A percentile compares a stretch with the other conserved stretches of the same genome.
Conservation (phyloP, 2,329 filamentous ascomycete species). For the Phialophora chinensis region DNA sequence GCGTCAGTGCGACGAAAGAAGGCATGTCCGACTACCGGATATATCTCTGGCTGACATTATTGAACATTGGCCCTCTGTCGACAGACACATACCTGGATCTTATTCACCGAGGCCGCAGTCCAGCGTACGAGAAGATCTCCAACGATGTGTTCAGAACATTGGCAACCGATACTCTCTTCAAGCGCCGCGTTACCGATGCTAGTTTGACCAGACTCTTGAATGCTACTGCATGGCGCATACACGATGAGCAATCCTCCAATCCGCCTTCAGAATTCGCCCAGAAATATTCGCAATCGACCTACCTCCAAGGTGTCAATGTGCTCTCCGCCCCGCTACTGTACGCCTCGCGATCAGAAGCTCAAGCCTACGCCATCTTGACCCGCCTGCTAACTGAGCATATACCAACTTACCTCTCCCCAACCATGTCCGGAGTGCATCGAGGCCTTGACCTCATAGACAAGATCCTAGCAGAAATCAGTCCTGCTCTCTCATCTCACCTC, state of each 20-base stretch:
- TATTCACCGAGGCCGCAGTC: conserved; percentile 90
- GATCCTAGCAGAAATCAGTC: conserved; percentile 87
- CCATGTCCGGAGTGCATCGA: conserved; percentile 96
- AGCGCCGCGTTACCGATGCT: conserved; percentile 91
- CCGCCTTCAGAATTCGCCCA: conserved; percentile 49
- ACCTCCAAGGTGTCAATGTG: conserved; percentile 99
- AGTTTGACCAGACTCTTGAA: conserved; percentile 93
- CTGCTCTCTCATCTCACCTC: conserved; percentile 82
- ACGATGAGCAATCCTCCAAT: conserved; percentile 73
- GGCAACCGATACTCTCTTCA: conserved; percentile 95
- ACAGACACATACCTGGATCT: conserved; percentile 89
- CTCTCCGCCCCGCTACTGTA: conserved; percentile 95
- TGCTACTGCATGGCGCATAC: conserved; percentile 89
- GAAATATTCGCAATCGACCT: conserved; percentile 49
- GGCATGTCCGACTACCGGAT: conserved; percentile 85
- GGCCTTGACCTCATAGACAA: conserved; percentile 90
- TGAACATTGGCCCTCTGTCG: conserved; percentile 81
- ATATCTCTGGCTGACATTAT: conserved; percentile 93
- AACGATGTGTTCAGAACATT: conserved; percentile 98
- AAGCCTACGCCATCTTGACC: conserved; percentile 91
- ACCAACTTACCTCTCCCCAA: conserved; percentile 90
- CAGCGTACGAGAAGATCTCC: conserved; percentile 94
- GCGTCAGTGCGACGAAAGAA: conserved; percentile 58
- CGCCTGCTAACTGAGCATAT: conserved; percentile 85
- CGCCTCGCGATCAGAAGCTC: conserved; percentile 88